These are phyloP conservation scores for Aciculoconidium aculeatum DNA, from an alignment of 805 yeast genomes.

Conservation along the genomic window DNA sequence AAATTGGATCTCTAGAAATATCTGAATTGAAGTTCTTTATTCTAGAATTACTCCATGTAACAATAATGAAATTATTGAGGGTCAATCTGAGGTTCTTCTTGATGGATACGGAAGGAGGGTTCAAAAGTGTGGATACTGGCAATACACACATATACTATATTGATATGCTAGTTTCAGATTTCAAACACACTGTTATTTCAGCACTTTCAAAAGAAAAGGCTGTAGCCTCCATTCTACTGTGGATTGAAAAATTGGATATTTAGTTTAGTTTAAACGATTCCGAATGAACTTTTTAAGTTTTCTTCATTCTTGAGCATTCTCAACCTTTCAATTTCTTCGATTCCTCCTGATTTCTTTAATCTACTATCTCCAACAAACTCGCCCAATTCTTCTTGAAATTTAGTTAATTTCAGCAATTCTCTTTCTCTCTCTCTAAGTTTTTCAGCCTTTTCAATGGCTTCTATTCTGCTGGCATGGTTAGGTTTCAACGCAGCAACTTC, in stretches of 20 bases:
- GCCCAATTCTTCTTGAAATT: slow-evolving; percentile 80
- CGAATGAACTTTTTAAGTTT: slow-evolving; percentile 49
- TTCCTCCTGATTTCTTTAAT: slow-evolving; percentile 80
- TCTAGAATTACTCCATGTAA: slow-evolving; percentile 9
- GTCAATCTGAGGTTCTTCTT: slow-evolving; percentile 9
- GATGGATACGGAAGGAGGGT: too few species aligned
- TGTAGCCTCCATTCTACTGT: slow-evolving; percentile 2
- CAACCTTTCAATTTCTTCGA: slow-evolving; percentile 74
- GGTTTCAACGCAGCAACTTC: slow-evolving; percentile 80
- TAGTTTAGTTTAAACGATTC: slow-evolving; percentile 16
- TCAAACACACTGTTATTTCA: too few species aligned
- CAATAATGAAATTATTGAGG: slow-evolving; percentile 9
- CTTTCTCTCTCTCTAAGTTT: slow-evolving; percentile 68
- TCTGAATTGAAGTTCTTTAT: slow-evolving; percentile 10
- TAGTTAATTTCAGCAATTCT: slow-evolving; percentile 48
- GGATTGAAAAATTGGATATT: slow-evolving; percentile 5
- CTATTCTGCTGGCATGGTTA: slow-evolving; percentile 76
- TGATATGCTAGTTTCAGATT: too few species aligned
- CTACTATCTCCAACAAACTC: slow-evolving; percentile 75
- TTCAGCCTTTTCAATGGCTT: slow-evolving; percentile 87
- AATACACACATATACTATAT: too few species aligned
- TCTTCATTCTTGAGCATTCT: slow-evolving; percentile 66
- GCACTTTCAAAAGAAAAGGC: too few species aligned
- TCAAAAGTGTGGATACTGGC: too few species aligned
- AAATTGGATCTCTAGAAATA: background rate